Conservation (phyloP, 1,284 basidiomycete genomes). For the Apiotrichum akiyoshidainum region DNA sequence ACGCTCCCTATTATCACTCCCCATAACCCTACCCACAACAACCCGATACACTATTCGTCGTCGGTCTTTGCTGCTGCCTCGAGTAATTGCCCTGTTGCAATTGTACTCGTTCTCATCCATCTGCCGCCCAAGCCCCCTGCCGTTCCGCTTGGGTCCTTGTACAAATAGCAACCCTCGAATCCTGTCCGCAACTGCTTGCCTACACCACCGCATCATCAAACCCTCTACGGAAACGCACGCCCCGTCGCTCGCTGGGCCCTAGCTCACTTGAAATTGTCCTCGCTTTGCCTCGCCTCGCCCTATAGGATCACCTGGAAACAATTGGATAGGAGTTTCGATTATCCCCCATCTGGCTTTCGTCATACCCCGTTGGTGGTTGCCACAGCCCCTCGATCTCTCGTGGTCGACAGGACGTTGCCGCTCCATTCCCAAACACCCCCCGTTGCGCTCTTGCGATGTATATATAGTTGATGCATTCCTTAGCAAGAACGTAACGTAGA, state of each 20-base stretch:
- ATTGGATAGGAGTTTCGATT: too few relatives aligned
- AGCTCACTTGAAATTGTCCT: too few relatives aligned
- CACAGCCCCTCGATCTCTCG: neutral
- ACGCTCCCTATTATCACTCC: too few relatives aligned
- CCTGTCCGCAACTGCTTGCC: neutral
- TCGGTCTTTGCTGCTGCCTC: neutral
- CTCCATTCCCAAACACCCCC: neutral
- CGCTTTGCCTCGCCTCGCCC: neutral
- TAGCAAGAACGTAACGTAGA: neutral
- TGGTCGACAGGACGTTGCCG: neutral
- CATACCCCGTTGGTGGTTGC: neutral
- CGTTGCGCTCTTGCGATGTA: constrained; percentile 1
- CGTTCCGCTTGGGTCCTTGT: neutral
- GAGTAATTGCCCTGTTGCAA: neutral
- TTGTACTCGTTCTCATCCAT: neutral
- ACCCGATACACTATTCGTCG: neutral
- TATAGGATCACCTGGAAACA: too few relatives aligned
- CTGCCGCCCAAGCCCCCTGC: neutral
- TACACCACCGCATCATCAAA: neutral
- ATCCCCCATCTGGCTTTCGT: too few relatives aligned
- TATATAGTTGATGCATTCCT: constrained; percentile 8
- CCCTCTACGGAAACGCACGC: too few relatives aligned
- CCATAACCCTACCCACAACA: neutral
- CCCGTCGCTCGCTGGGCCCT: too few relatives aligned
- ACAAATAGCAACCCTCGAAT: constrained; percentile 1